Evolutionary conservation across 2,329 filamentous ascomycete species (phyloP), one percentile per base, ranked within the genome.

Genomic region (Fusarium albidum): DNA sequence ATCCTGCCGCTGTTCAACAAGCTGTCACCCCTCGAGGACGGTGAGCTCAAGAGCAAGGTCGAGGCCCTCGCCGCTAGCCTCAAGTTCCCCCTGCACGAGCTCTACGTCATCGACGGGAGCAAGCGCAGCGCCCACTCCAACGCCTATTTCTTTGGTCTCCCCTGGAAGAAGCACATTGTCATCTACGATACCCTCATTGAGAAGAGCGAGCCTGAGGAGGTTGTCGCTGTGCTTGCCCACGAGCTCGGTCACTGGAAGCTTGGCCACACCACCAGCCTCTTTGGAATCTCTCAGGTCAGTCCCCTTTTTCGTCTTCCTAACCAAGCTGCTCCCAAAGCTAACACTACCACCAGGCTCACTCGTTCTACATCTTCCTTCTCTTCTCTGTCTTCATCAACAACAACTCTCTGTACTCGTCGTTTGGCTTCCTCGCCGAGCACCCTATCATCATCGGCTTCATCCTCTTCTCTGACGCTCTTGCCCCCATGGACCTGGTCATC

Each of bases 131-230:
- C 90, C 27, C 91, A 96, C 78, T 92, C 89, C 75, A 96, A 96
- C 72, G 91, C 91, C 28, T 95, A 96, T 77, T 99, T 99, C 79
- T 97, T 96, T 68, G 95, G 95, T 55, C 84, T 99, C 49, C 95
- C 95, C 34, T 99, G 94, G 93, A 97, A 97, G 84, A 98, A 98
- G 84, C 96, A 98, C 80, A 99, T 99, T 79, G 95, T 99, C 69
- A 96, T 99, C 71, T 99, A 96, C 73, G 95, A 99, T 72, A 99
- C 96, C 6, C 78, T 99, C 59, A 92, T 99, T 59, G 94, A 97
- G 76, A 96, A 98, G 84, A 95, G 90, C 73, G 86, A 93, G 58
- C 87, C 90, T 5, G 84, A 95, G 69, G 95, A 99, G 75, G 93
- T 99, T 33, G 91, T 96, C 53, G 94, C 95, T 62, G 93, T 99